Base-by-base conservation (phyloP, 768 basidiomycete species). In the Hericium erinaceus region DNA sequence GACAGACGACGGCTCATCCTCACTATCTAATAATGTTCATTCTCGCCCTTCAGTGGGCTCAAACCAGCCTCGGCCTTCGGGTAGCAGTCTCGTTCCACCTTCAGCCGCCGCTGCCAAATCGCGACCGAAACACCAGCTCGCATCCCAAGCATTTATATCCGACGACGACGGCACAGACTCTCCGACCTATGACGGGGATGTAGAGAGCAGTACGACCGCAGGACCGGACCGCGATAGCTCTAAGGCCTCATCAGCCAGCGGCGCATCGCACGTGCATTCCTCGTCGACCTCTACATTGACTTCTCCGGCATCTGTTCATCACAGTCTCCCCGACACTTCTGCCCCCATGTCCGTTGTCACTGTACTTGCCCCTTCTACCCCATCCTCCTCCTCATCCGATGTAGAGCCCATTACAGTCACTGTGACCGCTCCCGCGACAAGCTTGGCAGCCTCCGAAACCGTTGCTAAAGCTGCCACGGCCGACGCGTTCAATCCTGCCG, bases 111-210 rank as follows among this genome's bases (percentile, higher is more conserved):
- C 38, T 16, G 58, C 61, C 59, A 54, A 61, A n/a, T 64, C 57
- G 38, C 61, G 63, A 24, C 54, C 58, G 58, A 65, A 65, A 20
- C 64, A 66, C 52, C 83, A 83, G 53, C 75, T 84, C 12, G 80
- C 80, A 11, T 63, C 68, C 48, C 57, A 63, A 41, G 44, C 61
- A 49, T 51, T 64, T 59, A 69, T 85, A 58, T 84, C 82, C 18
- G 87, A 89, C 63, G 85, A 83, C 44, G 85, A 83, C 44, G 85
- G 89, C 55, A 79, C 87, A 9, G 91, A 92, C 67, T 90, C 87
- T 0, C 91, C 90, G 8, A 92, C 90, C 0, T 92, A 94, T 69
- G 92, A 94, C 66, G 92, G 92, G 57, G 92, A 94, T 70, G 77
- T 94, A 57, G 92, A 93, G 68, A 87, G 83, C 48, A 85, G 82